phyloP scores from a whole-genome alignment of 225 moss, liverwort and hornwort species.

The Physcomitrellopsis africana region DNA sequence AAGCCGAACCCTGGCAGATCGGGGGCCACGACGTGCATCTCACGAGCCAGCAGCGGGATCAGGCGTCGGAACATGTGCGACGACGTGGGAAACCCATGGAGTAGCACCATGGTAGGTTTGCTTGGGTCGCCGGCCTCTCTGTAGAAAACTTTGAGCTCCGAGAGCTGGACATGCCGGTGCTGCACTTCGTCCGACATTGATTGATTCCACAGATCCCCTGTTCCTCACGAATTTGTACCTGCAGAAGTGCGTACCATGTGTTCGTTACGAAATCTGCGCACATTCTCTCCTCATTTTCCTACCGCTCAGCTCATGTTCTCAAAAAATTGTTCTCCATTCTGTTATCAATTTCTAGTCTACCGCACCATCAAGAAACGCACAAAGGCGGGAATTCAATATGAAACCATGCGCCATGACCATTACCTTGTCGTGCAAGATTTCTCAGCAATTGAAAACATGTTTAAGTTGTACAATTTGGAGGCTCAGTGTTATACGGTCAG shows the following conservation, averaged over 20 bases:
- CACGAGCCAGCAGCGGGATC: constrained; percentile 33
- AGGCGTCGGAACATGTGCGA: constrained; percentile 48
- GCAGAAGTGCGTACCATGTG: background rate
- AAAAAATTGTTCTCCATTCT: background rate
- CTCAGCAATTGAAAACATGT: background rate
- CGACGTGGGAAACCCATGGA: constrained; percentile 48
- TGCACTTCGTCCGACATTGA: background rate
- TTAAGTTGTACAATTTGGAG: background rate
- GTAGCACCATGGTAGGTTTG: constrained; percentile 42
- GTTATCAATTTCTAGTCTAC: background rate
- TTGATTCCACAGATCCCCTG: background rate
- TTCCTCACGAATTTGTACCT: background rate
- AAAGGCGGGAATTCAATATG: background rate
- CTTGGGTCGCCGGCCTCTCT: constrained; percentile 40
- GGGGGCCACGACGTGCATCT: constrained; percentile 43
- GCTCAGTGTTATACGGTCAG: background rate
- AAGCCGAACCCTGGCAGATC: constrained; percentile 45
- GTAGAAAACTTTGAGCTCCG: constrained; percentile 45
- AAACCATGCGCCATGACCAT: background rate
- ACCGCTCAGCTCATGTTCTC: background rate
- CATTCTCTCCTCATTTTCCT: background rate
- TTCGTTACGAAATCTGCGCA: background rate
- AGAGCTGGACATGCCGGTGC: constrained; percentile 27
- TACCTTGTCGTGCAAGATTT: background rate
- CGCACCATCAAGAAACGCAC: too few relatives aligned